phyloP scores from a whole-genome alignment of 257 asterid genomes.

The Sherardia arvensis region DNA sequence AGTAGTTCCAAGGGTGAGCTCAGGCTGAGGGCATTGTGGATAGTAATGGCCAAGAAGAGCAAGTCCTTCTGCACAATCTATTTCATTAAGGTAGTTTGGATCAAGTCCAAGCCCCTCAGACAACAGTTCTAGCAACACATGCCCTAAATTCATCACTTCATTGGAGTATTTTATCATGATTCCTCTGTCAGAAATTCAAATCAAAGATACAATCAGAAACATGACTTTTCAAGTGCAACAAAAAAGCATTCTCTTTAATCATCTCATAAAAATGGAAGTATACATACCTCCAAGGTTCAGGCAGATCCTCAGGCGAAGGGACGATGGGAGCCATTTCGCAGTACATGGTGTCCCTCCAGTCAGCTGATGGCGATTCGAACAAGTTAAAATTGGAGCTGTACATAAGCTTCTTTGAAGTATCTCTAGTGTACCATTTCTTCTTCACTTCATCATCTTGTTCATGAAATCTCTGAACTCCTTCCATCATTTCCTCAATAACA shows the following conservation, averaged over 20 bases:
- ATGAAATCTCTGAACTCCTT: conserved; percentile 14
- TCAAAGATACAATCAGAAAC: neutral
- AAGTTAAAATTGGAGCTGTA: conserved; percentile 18
- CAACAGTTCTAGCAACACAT: conserved; percentile 28
- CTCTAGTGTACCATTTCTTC: conserved; percentile 17
- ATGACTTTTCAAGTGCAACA: too few species aligned
- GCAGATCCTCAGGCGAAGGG: conserved; percentile 19
- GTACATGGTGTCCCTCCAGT: conserved; percentile 20
- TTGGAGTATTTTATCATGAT: neutral
- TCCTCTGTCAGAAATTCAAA: neutral
- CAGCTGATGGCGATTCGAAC: conserved; percentile 13
- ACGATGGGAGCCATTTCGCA: conserved; percentile 18
- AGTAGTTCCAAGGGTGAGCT: conserved; percentile 45
- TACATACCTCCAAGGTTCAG: conserved; percentile 16
- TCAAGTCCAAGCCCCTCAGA: conserved; percentile 60
- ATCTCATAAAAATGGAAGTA: too few species aligned
- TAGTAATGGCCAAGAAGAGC: conserved; percentile 41
- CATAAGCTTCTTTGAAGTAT: conserved; percentile 10
- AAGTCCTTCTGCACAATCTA: conserved; percentile 45
- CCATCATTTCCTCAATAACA: conserved; percentile 19
- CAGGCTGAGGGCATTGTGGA: conserved; percentile 69
- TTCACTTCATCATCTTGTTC: conserved; percentile 17
- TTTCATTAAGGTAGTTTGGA: conserved; percentile 25
- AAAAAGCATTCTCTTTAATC: too few species aligned
- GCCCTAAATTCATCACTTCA: conserved; percentile 37